A percentile compares a stretch with the other conserved stretches of the same genome.
Evolutionary conservation across 352 stramenopile species (phyloP).

Genomic region (Phytopythium boreale): DNA sequence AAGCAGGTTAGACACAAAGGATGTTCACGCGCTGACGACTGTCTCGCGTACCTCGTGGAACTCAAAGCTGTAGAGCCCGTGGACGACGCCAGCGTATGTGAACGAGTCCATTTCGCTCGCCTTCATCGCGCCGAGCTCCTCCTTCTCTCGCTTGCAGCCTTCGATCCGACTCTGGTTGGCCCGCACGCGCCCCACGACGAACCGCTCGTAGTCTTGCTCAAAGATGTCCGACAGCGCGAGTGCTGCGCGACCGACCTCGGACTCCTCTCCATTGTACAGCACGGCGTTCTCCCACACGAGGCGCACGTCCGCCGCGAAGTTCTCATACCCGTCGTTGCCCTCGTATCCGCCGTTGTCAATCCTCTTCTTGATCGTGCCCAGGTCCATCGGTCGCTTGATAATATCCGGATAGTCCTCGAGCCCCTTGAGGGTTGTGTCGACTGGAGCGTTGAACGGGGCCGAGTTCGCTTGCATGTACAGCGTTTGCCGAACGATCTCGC

Average conservation of each 20-base stretch:
- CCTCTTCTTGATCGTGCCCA: conserved; percentile 83
- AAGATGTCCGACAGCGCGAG: conserved; percentile 77
- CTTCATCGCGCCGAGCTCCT: conserved; percentile 20
- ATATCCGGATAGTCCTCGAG: conserved; percentile 86
- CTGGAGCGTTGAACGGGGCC: conserved; percentile 75
- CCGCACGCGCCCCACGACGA: conserved; percentile 54
- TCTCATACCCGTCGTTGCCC: conserved; percentile 43
- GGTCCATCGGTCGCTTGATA: conserved; percentile 89
- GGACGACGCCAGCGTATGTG: conserved; percentile 55
- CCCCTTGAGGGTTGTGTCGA: conserved; percentile 73
- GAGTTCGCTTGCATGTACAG: conserved; percentile 83
- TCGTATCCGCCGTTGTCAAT: conserved; percentile 79
- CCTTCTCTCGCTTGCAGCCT: conserved; percentile 43
- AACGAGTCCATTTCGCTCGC: conserved; percentile 24
- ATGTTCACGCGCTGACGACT: background rate
- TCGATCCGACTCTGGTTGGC: conserved; percentile 58
- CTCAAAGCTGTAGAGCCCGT: conserved; percentile 67
- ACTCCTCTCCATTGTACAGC: conserved; percentile 78
- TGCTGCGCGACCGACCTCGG: conserved; percentile 63
- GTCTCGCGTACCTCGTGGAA: conserved; percentile 48
- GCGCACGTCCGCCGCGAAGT: conserved; percentile 73
- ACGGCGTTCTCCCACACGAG: conserved; percentile 84
- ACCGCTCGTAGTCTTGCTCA: conserved; percentile 77
- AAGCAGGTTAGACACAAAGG: background rate
- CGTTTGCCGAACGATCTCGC: conserved; percentile 78